phyloP scores from a whole-genome alignment of 345 rosid genomes.

The Mercurialis annua region DNA sequence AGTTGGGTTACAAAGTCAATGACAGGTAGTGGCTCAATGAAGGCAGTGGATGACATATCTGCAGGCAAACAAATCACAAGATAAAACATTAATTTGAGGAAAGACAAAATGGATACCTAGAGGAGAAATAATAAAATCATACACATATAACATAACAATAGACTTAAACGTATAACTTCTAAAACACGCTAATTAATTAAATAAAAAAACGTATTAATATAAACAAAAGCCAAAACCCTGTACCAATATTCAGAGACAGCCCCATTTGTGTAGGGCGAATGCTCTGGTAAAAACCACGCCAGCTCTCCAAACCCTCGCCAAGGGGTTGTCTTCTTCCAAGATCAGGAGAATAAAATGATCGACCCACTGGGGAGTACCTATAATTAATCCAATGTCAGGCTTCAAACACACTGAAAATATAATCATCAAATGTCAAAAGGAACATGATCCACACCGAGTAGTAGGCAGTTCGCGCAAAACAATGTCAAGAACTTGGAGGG shows the following conservation, averaged over 20 bases:
- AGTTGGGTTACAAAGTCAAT: slow-evolving; percentile 65
- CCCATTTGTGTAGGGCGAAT: slow-evolving; percentile 99
- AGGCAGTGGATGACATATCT: slow-evolving; percentile 98
- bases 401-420: not conserved
- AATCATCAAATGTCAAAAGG: not conserved
- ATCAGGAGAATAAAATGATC: slow-evolving; percentile 85
- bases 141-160: not conserved
- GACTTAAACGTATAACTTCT: not conserved
- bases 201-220: not conserved
- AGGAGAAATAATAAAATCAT: not conserved
- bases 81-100: not conserved
- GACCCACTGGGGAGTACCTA: slow-evolving; percentile 85
- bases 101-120: too few relatives aligned
- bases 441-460: slow-evolving; percentile 12
- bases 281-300: slow-evolving; percentile 98
- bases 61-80: slow-evolving; percentile 13
- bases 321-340: slow-evolving; percentile 74
- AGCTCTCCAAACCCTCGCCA: slow-evolving; percentile 94
- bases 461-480: slow-evolving; percentile 95
- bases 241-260: slow-evolving; percentile 81
- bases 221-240: not conserved
- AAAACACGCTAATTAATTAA: not conserved
- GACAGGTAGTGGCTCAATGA: slow-evolving; percentile 85
- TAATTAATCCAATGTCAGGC: not conserved
- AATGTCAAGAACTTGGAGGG: slow-evolving; percentile 97